These are phyloP conservation scores for Epichloe amarillans DNA, from an alignment of 2,329 filamentous ascomycete genomes.

Conservation along the genomic window DNA sequence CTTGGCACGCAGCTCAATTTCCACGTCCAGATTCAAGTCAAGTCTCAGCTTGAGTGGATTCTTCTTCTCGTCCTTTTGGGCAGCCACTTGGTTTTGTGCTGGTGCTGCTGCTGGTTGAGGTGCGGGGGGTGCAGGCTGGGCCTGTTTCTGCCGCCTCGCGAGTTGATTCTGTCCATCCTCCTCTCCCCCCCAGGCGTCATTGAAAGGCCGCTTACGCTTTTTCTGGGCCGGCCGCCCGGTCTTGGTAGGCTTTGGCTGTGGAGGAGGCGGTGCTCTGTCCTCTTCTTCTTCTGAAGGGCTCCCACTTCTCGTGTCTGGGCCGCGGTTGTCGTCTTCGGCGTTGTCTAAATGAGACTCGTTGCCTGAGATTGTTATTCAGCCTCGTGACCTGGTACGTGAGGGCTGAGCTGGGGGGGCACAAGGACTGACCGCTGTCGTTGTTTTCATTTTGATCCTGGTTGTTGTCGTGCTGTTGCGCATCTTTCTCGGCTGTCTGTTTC, in stretches of 20 bases:
- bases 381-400: not conserved
- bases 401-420: not conserved
- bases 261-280: not conserved
- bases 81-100: constrained; percentile 13
- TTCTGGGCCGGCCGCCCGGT: not conserved
- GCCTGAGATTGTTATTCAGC: not conserved
- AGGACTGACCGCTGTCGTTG: not conserved
- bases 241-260: constrained; percentile 2
- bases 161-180: constrained; percentile 9
- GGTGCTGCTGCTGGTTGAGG: constrained; percentile 9
- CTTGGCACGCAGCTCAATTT: constrained; percentile 67
- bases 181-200: constrained; percentile 5
- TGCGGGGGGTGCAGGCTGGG: not conserved
- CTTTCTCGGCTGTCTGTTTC: constrained; percentile 1
- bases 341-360: constrained; percentile 6
- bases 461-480: not conserved
- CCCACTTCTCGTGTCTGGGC: constrained; percentile 4
- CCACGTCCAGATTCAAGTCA: constrained; percentile 65
- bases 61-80: constrained; percentile 21
- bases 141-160: constrained; percentile 16
- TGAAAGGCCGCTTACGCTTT: constrained; percentile 3
- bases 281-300: constrained; percentile 9
- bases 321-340: constrained; percentile 6
- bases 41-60: constrained; percentile 55
- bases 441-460: not conserved